Evolutionary conservation across 768 basidiomycete genomes (phyloP).

Genomic region (Trametes gibbosa): DNA sequence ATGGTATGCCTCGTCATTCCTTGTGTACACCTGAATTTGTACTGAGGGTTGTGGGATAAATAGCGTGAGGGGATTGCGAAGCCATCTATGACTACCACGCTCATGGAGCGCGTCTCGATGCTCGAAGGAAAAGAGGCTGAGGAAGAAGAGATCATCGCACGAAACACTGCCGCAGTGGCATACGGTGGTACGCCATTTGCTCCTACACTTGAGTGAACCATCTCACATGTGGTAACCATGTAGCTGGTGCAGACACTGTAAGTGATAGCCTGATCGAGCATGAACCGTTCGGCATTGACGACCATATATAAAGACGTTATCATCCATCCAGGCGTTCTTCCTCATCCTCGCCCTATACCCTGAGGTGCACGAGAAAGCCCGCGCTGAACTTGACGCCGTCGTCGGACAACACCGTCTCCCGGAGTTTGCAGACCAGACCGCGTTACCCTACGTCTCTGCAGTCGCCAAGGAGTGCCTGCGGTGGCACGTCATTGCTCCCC

Average conservation of each 20-base stretch:
- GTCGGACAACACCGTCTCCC: constrained; percentile 26
- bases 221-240: not conserved
- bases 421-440: constrained; percentile 15
- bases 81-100: not conserved
- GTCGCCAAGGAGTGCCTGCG: constrained; percentile 29
- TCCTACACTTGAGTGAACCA: no score
- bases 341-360: constrained; percentile 37
- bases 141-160: not conserved
- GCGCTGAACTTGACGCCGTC: constrained; percentile 29
- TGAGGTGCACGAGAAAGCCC: constrained; percentile 23
- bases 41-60: not conserved
- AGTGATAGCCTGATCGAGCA: not conserved
- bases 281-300: not conserved
- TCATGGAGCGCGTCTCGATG: not conserved
- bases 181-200: not conserved
- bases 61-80: not conserved
- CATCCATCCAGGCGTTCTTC: constrained; percentile 27
- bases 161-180: not conserved
- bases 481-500: constrained; percentile 35
- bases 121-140: not conserved
- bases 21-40: not conserved
- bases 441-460: constrained; percentile 25
- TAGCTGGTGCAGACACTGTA: not conserved
- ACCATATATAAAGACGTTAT: not conserved
- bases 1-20: not conserved